phyloP scores from a whole-genome alignment of 345 rosid species.

The Linum trigynum region DNA sequence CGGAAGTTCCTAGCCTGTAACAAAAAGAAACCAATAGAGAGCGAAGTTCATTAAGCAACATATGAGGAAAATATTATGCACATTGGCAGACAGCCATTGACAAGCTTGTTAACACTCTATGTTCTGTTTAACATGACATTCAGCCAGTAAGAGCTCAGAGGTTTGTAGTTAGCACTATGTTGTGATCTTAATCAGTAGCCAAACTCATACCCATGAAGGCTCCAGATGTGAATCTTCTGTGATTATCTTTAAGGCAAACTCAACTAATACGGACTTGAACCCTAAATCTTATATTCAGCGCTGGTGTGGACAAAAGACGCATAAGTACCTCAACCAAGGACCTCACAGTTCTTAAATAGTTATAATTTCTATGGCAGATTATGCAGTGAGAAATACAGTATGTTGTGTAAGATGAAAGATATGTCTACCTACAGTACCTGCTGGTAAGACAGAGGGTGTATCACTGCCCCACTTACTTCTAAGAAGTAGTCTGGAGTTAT shows the following conservation, averaged over 20 bases:
- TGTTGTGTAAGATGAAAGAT: neutral
- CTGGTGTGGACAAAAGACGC: neutral
- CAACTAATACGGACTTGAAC: too few relatives aligned
- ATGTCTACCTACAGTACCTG: slow-evolving; percentile 42
- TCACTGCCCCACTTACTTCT: slow-evolving; percentile 91
- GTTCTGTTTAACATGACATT: too few relatives aligned
- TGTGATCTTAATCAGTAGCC: too few relatives aligned
- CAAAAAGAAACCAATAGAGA: slow-evolving; percentile 3
- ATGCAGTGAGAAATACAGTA: too few relatives aligned
- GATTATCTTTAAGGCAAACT: neutral
- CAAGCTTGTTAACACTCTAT: neutral
- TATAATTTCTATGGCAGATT: too few relatives aligned
- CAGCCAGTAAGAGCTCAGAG: too few relatives aligned
- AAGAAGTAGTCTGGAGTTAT: slow-evolving; percentile 81
- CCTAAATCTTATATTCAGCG: too few relatives aligned
- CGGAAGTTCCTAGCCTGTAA: slow-evolving; percentile 90
- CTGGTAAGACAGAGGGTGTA: slow-evolving; percentile 90
- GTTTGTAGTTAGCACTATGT: too few relatives aligned
- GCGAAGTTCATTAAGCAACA: neutral
- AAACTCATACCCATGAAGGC: too few relatives aligned
- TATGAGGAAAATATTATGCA: neutral
- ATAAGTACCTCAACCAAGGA: too few relatives aligned
- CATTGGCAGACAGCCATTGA: neutral
- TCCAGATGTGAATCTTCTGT: too few relatives aligned
- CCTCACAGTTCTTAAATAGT: too few relatives aligned